Evolutionary conservation across 306 rosid genomes (phyloP).

Genomic region (Cucurbita ficifolia): DNA sequence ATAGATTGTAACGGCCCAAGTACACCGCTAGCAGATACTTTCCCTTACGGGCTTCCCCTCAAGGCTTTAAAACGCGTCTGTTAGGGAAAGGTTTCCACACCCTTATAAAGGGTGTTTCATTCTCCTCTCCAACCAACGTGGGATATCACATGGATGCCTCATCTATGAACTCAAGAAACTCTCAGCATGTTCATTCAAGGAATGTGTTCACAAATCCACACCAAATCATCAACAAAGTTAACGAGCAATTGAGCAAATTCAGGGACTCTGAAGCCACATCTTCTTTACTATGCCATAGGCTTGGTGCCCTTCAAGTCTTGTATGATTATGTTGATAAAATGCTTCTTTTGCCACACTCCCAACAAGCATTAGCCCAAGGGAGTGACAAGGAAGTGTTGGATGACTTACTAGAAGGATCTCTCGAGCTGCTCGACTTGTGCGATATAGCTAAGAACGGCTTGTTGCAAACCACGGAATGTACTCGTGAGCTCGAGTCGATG

Average conservation of each 20-base stretch:
- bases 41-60: no score
- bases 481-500: conserved; percentile 8
- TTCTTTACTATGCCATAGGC: conserved; percentile 3
- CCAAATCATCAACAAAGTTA: conserved; percentile 8
- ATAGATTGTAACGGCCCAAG: no score
- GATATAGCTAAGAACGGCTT: conserved; percentile 9
- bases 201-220: conserved; percentile 14
- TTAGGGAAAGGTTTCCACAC: no score
- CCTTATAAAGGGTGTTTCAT: not conserved
- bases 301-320: conserved; percentile 14
- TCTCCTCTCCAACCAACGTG: not conserved
- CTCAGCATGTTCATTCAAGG: conserved; percentile 9
- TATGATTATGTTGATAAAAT: conserved; percentile 7
- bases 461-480: conserved; percentile 12
- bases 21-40: no score
- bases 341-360: conserved; percentile 10
- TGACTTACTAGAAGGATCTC: conserved; percentile 11
- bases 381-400: not conserved
- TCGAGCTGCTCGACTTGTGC: conserved; percentile 15
- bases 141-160: conserved; percentile 5
- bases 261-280: not conserved
- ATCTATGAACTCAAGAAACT: not conserved
- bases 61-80: no score
- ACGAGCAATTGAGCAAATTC: conserved; percentile 12
- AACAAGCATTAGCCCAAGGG: conserved; percentile 8